A percentile compares a stretch with the other conserved stretches of the same genome.
These are phyloP conservation scores for Dinochytrium kinnereticum DNA, from an alignment of 371 early-diverging fungal species.

Conservation along the genomic window DNA sequence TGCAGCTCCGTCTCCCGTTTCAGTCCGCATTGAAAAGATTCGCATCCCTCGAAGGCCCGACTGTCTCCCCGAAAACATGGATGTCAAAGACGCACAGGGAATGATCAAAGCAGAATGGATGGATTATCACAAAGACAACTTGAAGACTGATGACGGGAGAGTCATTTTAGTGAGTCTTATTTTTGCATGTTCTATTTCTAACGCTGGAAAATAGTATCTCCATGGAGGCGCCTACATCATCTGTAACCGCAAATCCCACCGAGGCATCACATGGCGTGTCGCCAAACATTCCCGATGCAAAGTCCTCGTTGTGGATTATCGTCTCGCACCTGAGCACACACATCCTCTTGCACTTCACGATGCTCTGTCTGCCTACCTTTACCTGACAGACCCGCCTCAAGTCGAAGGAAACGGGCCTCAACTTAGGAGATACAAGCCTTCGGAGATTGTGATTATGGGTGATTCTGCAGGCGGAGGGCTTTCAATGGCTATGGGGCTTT, in stretches of 20 bases:
- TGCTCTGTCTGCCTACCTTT: conserved; percentile 75
- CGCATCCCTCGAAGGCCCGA: conserved; percentile 42
- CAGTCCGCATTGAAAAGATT: conserved; percentile 32
- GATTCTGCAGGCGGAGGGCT: conserved; percentile 77
- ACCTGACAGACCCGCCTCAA: conserved; percentile 67
- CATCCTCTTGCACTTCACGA: conserved; percentile 88
- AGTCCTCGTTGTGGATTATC: conserved; percentile 70
- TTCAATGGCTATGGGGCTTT: conserved; percentile 41
- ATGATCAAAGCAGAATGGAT: conserved; percentile 41
- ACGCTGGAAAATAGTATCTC: neutral
- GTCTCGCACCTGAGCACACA: conserved; percentile 79
- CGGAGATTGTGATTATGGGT: conserved; percentile 65
- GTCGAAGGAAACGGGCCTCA: no score
- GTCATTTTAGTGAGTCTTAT: neutral
- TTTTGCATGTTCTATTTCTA: neutral
- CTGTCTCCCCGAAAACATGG: conserved; percentile 31
- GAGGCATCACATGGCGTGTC: conserved; percentile 46
- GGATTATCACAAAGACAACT: conserved; percentile 11
- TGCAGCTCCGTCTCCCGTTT: conserved; percentile 34
- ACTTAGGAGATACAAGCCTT: conserved; percentile 50
- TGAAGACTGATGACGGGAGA: neutral
- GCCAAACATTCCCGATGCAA: conserved; percentile 43
- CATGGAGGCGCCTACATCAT: conserved; percentile 64
- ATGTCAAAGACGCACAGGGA: conserved; percentile 26
- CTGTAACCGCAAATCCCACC: conserved; percentile 40